Evolutionary conservation across 2,329 filamentous ascomycete species (phyloP).

Genomic region (Trichoderma sp.): DNA sequence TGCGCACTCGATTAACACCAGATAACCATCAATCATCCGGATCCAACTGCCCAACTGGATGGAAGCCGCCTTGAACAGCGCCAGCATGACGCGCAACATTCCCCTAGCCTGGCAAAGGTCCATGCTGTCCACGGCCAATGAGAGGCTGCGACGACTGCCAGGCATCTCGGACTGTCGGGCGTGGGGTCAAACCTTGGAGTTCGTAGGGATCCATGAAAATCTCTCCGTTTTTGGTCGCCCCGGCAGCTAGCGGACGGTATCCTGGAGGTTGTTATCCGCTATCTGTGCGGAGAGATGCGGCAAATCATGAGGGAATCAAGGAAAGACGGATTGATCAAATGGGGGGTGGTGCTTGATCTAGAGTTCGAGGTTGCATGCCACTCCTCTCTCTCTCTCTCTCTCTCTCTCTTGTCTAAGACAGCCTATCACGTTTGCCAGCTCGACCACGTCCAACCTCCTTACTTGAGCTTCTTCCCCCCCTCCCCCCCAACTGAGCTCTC

Average conservation of each 20-base stretch:
- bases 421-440: conserved; percentile 4
- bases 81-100: conserved; percentile 2
- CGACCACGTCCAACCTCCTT: not conserved
- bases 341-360: not conserved
- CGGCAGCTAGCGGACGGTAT: not conserved
- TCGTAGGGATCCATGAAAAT: not conserved
- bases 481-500: not conserved
- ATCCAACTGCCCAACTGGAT: not conserved
- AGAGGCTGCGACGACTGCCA: not conserved
- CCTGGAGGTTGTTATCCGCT: not conserved
- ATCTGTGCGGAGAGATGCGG: not conserved
- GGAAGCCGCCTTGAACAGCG: not conserved
- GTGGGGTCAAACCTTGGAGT: not conserved
- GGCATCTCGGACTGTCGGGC: conserved; percentile 2
- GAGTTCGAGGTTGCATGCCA: not conserved
- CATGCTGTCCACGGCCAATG: not conserved
- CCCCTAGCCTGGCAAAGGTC: not conserved
- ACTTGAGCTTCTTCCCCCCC: too few relatives aligned
- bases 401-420: not conserved
- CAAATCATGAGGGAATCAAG: not conserved
- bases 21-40: not conserved
- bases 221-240: not conserved
- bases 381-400: not conserved
- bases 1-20: not conserved
- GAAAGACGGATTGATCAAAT: not conserved